These are phyloP conservation scores for Kluyveromyces siamensis DNA, from an alignment of 805 yeast genomes.

Conservation along the genomic window DNA sequence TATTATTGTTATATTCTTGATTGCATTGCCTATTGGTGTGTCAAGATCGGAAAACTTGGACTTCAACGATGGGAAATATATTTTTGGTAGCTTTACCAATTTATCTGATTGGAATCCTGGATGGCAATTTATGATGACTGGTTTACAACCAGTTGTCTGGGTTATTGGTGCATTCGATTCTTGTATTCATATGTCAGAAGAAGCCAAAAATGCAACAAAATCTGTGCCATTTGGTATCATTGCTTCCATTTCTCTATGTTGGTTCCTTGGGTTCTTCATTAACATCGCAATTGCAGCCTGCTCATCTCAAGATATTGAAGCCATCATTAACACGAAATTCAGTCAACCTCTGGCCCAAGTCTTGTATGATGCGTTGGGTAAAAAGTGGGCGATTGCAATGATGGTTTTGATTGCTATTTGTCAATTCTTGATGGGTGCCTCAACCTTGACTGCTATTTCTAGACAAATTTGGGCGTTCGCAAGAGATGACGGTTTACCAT, in stretches of 20 bases:
- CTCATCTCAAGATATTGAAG: slow-evolving; percentile 35
- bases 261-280: slow-evolving; percentile 47
- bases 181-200: slow-evolving; percentile 65
- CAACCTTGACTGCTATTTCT: slow-evolving; percentile 50
- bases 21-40: slow-evolving; percentile 54
- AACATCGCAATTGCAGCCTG: slow-evolving; percentile 46
- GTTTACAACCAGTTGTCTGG: slow-evolving; percentile 63
- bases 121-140: slow-evolving; percentile 41
- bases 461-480: slow-evolving; percentile 68
- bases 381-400: slow-evolving; percentile 53
- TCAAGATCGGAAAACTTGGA: slow-evolving; percentile 9
- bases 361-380: slow-evolving; percentile 50
- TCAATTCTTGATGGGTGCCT: slow-evolving; percentile 58
- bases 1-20: slow-evolving; percentile 41
- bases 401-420: slow-evolving; percentile 50
- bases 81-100: slow-evolving; percentile 44
- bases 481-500: slow-evolving; percentile 64
- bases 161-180: slow-evolving; percentile 66
- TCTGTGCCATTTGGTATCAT: slow-evolving; percentile 59
- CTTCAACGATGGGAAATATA: slow-evolving; percentile 41
- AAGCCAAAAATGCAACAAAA: slow-evolving; percentile 50
- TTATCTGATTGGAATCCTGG: slow-evolving; percentile 47
- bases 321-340: slow-evolving; percentile 35
- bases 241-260: slow-evolving; percentile 46
- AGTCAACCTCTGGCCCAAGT: slow-evolving; percentile 63